Conservation (phyloP, 768 basidiomycete genomes). For the Amanita rubescens region DNA sequence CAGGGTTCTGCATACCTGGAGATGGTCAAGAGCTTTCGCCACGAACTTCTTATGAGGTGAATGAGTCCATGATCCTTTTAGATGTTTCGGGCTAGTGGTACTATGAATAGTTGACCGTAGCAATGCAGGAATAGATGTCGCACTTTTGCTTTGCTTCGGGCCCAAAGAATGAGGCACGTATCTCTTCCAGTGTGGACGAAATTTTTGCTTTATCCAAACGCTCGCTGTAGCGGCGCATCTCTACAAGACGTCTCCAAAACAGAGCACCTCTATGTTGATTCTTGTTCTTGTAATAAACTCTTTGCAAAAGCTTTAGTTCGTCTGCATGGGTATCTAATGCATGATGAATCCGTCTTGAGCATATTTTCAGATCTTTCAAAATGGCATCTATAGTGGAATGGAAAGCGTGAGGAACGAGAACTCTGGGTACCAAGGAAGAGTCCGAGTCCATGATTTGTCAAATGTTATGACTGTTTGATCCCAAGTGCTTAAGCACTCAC, state of each 20-base stretch:
- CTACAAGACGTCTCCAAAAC: conserved; percentile 62
- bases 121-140: conserved; percentile 11
- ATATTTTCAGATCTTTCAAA: conserved; percentile 53
- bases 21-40: conserved; percentile 25
- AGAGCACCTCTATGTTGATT: conserved; percentile 67
- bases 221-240: conserved; percentile 48
- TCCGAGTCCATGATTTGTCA: conserved; percentile 7
- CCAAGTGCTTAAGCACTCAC: background rate
- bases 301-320: conserved; percentile 54
- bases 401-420: conserved; percentile 19
- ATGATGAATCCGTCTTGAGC: conserved; percentile 44
- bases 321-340: conserved; percentile 33
- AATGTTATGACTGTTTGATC: background rate
- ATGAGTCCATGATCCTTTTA: conserved; percentile 62
- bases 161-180: conserved; percentile 49
- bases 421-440: conserved; percentile 13
- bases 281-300: conserved; percentile 72
- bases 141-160: conserved; percentile 29
- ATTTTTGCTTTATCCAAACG: conserved; percentile 28
- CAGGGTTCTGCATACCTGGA: conserved; percentile 29
- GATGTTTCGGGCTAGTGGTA: conserved; percentile 36
- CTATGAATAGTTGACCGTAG: background rate
- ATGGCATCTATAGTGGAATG: conserved; percentile 43
- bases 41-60: conserved; percentile 36
- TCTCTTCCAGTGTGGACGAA: conserved; percentile 22